A percentile compares a stretch with the other conserved stretches of the same genome.
Conservation (phyloP, 2,329 filamentous ascomycete genomes). For the Zelopaecilomyces penicillatus region DNA sequence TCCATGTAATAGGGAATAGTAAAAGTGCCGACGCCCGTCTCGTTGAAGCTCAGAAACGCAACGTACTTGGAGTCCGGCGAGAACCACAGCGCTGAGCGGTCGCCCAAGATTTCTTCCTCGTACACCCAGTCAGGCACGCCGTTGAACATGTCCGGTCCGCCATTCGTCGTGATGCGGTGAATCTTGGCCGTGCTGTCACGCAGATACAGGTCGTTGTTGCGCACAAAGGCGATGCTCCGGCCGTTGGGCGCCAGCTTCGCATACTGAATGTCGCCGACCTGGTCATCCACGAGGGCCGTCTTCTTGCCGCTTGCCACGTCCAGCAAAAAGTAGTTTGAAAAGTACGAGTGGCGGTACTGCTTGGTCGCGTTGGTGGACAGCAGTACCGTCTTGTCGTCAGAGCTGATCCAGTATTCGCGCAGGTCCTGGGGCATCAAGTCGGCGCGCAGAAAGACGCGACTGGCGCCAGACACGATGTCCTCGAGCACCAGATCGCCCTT, state of each 20-base stretch:
- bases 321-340: constrained; percentile 57
- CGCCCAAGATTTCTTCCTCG: constrained; percentile 55
- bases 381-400: constrained; percentile 50
- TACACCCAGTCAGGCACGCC: constrained; percentile 75
- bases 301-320: constrained; percentile 49
- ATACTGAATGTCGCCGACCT: constrained; percentile 58
- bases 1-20: constrained; percentile 61
- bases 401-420: constrained; percentile 52
- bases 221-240: constrained; percentile 57
- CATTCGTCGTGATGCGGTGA: constrained; percentile 50
- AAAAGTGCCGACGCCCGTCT: constrained; percentile 60
- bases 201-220: constrained; percentile 56
- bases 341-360: constrained; percentile 61
- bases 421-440: constrained; percentile 48
- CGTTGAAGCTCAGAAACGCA: constrained; percentile 82
- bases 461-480: constrained; percentile 51
- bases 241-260: constrained; percentile 52
- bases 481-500: constrained; percentile 50
- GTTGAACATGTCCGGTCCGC: constrained; percentile 54
- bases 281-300: constrained; percentile 48
- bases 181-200: constrained; percentile 39
- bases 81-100: constrained; percentile 84
- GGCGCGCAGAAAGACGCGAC: constrained; percentile 48
- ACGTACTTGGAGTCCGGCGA: constrained; percentile 78
- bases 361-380: constrained; percentile 59